Percentiles rank a stretch among this genome's conserved stretches.
phyloP scores from a whole-genome alignment of 306 rosid species.

The Trifolium fragiferum region DNA sequence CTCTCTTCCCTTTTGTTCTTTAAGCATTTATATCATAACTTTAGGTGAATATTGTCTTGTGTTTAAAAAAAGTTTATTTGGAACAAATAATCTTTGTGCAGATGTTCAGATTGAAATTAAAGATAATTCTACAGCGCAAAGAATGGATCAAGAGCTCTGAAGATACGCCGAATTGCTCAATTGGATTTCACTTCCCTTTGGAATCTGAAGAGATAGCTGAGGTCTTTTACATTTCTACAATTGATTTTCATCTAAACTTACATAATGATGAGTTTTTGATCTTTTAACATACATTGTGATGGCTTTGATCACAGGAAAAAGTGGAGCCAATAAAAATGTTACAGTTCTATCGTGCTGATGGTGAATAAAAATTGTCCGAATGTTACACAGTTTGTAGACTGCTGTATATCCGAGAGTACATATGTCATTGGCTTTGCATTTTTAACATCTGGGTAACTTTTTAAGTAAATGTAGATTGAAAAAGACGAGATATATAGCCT shows the following conservation, averaged over 20 bases:
- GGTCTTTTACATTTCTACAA: constrained; percentile 50
- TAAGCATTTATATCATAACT: neutral
- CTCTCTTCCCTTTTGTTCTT: neutral
- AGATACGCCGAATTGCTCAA: constrained; percentile 75
- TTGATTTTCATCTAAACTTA: constrained; percentile 19
- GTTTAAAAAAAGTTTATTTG: constrained; percentile 12
- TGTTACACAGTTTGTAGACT: constrained; percentile 1
- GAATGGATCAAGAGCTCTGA: constrained; percentile 90
- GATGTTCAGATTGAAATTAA: constrained; percentile 77
- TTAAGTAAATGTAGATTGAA: constrained; percentile 29
- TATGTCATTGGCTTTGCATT: constrained; percentile 15
- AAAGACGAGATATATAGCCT: constrained; percentile 34
- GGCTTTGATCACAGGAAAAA: constrained; percentile 63
- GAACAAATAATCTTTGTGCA: constrained; percentile 37
- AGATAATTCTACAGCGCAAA: constrained; percentile 73
- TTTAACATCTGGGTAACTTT: constrained; percentile 33
- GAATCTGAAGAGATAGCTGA: constrained; percentile 54
- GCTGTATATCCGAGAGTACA: constrained; percentile 32
- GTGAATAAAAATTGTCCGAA: constrained; percentile 26
- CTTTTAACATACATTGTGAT: constrained; percentile 26
- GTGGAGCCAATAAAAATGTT: constrained; percentile 74
- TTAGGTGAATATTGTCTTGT: neutral
- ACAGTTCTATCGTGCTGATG: constrained; percentile 70
- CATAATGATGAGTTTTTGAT: neutral
- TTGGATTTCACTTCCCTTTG: constrained; percentile 76